Percentiles rank a stretch among this genome's conserved stretches.
Conservation (phyloP, 805 yeast genomes). For the Candida caryicola region DNA sequence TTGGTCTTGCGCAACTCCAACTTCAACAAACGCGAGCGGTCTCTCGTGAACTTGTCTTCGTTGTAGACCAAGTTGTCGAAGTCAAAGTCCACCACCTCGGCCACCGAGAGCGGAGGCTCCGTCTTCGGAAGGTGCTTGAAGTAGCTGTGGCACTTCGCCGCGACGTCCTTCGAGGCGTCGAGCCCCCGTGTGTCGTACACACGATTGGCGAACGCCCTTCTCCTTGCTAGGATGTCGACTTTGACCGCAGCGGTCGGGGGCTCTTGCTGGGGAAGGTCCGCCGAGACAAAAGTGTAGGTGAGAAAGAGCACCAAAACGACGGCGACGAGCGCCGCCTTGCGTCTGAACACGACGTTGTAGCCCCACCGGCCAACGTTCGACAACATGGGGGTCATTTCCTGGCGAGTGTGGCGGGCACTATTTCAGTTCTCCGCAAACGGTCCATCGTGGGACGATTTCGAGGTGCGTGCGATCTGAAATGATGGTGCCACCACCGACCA, state of each 20-base stretch:
- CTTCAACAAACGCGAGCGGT: slow-evolving; percentile 14
- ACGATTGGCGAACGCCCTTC: neutral
- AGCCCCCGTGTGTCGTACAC: neutral
- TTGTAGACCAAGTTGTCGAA: slow-evolving; percentile 23
- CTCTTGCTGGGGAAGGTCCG: no score
- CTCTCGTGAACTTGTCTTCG: slow-evolving; percentile 25
- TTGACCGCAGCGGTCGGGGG: no score
- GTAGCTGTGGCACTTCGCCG: neutral
- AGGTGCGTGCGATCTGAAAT: neutral
- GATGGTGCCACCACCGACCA: no score
- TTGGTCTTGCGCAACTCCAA: slow-evolving; percentile 14
- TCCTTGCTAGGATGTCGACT: neutral
- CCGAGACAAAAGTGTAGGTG: neutral
- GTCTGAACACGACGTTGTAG: neutral
- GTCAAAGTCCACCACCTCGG: neutral
- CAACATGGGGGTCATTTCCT: no score
- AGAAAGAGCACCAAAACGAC: neutral
- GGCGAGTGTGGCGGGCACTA: no score
- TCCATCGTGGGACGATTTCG: no score
- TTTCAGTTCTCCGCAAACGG: no score
- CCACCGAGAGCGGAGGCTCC: neutral
- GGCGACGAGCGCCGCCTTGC: neutral
- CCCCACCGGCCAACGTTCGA: neutral
- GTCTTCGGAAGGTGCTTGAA: neutral
- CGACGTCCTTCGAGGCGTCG: neutral